Evolutionary conservation across 176 grass and related monocot genomes (phyloP), one percentile per base, ranked within the genome.

Genomic region (Areca catechu): DNA sequence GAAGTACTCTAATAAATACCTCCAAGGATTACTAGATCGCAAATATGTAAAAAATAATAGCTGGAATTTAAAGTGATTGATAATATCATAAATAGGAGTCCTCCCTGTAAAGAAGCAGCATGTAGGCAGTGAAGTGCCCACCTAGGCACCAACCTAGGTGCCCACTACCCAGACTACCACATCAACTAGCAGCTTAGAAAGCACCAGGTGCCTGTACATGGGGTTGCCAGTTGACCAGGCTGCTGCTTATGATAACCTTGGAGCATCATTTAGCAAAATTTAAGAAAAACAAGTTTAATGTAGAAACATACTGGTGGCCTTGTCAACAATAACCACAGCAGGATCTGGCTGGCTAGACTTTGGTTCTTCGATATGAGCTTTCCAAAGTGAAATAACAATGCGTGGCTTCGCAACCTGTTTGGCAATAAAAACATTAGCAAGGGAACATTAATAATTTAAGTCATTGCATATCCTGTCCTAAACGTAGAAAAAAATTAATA

Each of bases 321-420:
- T 92, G 48, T 93, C 94, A 62, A 89, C 62, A 71, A 98, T 81
- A 68, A 74, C 48, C 19, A 93, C 53, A 22, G 72, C 71, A 49
- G 84, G 87, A 55, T 98, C 84, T 56, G 76, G 54, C 69, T 74
- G 79, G 67, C 69, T 88, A 69, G 85, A 79, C 62, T 88, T 92
- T 68, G 93, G 87, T 72, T 85, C 70, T 25, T 89, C 88, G 61
- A 98, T 65, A 55, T 85, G 78, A 74, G 62, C 84, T 85, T 85
- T 89, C 81, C 78, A 89, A 63, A 98, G 81, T 61, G 78, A 76
- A 67, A 98, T 49, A 68, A 86, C 73, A 66, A 15, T 70, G 61
- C 67, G 81, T 22, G 82, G 93, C 76, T 70, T 85, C 53, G 84
- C 72, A 61, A 72, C 74, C 89, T 86, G 73, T 24, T 54, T 75